Evolutionary conservation across 441 rosid genomes (phyloP), one percentile per base, ranked within the genome.

Genomic region (Melastoma candidum): DNA sequence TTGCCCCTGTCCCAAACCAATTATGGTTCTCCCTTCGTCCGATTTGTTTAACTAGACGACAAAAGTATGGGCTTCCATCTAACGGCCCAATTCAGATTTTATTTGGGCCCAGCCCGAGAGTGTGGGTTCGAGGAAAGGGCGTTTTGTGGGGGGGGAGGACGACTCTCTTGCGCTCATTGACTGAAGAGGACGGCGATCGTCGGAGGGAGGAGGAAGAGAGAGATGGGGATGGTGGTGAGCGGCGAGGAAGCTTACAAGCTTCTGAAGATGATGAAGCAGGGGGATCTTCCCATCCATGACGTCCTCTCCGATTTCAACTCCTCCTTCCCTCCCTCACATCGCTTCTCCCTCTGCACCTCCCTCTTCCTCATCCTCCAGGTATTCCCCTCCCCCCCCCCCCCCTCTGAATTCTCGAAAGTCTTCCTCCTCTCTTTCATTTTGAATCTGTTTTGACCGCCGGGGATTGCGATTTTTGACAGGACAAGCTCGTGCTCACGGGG

Each of bases 321-420:
- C 51, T 73, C 68, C n/a, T 64, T 92, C 75, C 36, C 67, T 53
- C 70, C 54, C 53, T 46, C 64, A 53, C 84, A 79, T 56, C 57
- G 61, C 60, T 68, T 85, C 72, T 45, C 55, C 51, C 66, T 69
- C 67, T 92, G 90, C 79, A 60, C 47, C 48, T 80, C 93, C 64
- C 88, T 83, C 44, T 69, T 58, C 1, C 66, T 80, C 43, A 68
- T 87, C 61, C 58, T 87, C 53, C 72, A 87, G 95, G 98, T 63
- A 70, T 3, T 9, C 12, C 13, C 11, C n/a, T 1, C 2, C 56
- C 0, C 9, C 9, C 7, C 43, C 24, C 12, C 12, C 3, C 14
- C 61, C 13, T 25, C 41, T 22, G 53, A 53, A 9, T 44, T 59
- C 13, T 24, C 7, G 26, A 12, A 26, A 2, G 12, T 1, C 11